A percentile compares a stretch with the other conserved stretches of the same genome.
These are phyloP conservation scores for Ambrosiella beaveri DNA, from an alignment of 2,329 filamentous ascomycete genomes.

Conservation along the genomic window DNA sequence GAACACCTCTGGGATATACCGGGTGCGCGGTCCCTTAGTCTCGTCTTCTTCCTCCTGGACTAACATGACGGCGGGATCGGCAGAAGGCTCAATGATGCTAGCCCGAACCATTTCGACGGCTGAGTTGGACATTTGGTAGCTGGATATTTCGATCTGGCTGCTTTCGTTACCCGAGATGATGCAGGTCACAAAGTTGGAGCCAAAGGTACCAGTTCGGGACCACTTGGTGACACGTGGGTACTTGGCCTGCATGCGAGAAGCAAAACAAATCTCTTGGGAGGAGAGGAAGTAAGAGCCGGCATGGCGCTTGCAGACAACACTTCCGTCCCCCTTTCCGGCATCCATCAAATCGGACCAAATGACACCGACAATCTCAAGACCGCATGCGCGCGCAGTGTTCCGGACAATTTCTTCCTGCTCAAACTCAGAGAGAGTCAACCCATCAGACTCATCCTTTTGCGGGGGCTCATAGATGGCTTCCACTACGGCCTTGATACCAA, in stretches of 20 bases:
- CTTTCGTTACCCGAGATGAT: conserved; percentile 84
- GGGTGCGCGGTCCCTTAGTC: conserved; percentile 30
- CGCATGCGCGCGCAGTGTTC: conserved; percentile 63
- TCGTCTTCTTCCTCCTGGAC: conserved; percentile 75
- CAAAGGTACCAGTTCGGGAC: conserved; percentile 87
- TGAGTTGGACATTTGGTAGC: conserved; percentile 89
- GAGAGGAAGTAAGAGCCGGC: conserved; percentile 89
- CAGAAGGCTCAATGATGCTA: conserved; percentile 86
- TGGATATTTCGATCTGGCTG: conserved; percentile 72
- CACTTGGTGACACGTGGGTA: conserved; percentile 86
- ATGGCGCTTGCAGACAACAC: conserved; percentile 86
- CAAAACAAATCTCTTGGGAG: conserved; percentile 80
- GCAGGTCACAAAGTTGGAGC: conserved; percentile 94
- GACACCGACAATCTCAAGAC: conserved; percentile 73
- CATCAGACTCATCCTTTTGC: conserved; percentile 75
- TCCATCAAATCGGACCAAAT: conserved; percentile 90
- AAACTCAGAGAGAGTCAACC: conserved; percentile 72
- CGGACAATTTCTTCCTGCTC: conserved; percentile 69
- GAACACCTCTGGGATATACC: conserved; percentile 96
- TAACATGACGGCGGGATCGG: conserved; percentile 83
- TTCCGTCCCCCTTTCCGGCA: conserved; percentile 62
- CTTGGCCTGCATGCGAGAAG: conserved; percentile 70
- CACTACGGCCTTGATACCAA: conserved; percentile 88
- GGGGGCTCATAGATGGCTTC: conserved; percentile 96
- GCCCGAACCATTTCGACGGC: conserved; percentile 94